Evolutionary conservation across 2,329 filamentous ascomycete species (phyloP), one percentile per base, ranked within the genome.

Genomic region (Sporothrix mexicana): DNA sequence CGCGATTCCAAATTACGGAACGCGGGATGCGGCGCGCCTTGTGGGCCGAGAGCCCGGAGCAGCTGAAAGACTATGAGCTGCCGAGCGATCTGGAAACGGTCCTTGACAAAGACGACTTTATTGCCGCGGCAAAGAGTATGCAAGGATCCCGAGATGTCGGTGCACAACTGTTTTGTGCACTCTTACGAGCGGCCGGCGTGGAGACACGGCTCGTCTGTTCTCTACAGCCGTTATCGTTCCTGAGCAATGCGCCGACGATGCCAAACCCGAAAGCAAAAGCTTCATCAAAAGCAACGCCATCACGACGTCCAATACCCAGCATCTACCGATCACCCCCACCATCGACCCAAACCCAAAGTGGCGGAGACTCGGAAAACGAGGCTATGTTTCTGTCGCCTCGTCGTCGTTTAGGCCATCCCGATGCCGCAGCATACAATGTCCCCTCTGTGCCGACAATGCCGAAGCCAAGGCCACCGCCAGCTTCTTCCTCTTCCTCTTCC

Each of bases 81-180:
- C 86, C 90, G 6, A 84, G 86, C 9, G 88, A 93, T 72, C 83
- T 89, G 68, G 94, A 97, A 77, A 85, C 88, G 0, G 87, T 90
- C 23, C 81, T 92, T 67, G 92, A 94, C 41, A 90, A 88, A 73
- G 82, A 85, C 0, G 93, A 97, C 75, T 98, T 98, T 77, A 85
- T 87, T 3, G 85, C 85, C 51, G 91, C 92, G 43, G 93, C 95
- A 0, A 86, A 84, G 74, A 88, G 83, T 5, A 81, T 97, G 20
- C 85, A 90, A 75, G 97, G 95, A 0, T 98, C 95, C 9, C 89
- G 95, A 75, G 96, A 99, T 80, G 86, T 97, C 10, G 96, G 95
- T 0, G 93, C 94, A 1, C 95, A 98, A 79, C 81, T 99, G 0
- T 97, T 97, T 78, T 98, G 96, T 80, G 92, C 95, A 2, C 82